phyloP scores from a whole-genome alignment of 768 basidiomycete genomes.

The Dentipellis fragilis region DNA sequence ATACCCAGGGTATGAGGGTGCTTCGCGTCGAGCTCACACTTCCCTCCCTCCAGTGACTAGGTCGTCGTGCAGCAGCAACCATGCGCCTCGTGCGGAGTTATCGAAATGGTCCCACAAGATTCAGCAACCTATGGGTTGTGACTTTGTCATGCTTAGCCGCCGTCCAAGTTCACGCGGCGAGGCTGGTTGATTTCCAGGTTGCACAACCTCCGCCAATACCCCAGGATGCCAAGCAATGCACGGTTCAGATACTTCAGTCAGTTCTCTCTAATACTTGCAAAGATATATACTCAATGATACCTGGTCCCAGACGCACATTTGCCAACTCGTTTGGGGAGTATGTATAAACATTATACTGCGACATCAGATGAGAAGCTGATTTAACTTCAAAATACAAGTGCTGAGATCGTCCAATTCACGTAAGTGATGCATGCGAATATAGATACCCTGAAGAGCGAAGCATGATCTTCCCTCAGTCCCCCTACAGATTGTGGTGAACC shows the following conservation, averaged over 20 bases:
- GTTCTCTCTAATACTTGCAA: conserved; percentile 8
- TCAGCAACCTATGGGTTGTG: no score
- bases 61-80: no score
- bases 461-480: conserved; percentile 34
- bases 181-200: conserved; percentile 58
- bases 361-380: background rate
- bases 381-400: conserved; percentile 23
- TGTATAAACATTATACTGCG: conserved; percentile 14
- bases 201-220: conserved; percentile 67
- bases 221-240: conserved; percentile 47
- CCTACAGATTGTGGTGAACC: conserved; percentile 60
- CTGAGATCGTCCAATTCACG: conserved; percentile 56
- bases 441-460: no score
- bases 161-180: conserved; percentile 14
- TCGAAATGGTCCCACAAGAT: no score
- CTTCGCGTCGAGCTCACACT: no score
- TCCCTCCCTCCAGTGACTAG: no score
- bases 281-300: background rate
- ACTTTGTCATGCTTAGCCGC: no score
- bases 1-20: no score
- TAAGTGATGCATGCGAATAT: conserved; percentile 20
- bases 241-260: conserved; percentile 53
- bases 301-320: conserved; percentile 47
- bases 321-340: conserved; percentile 62
- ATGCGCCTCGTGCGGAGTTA: no score